Percentiles rank a stretch among this genome's conserved stretches.
Evolutionary conservation across 2,329 filamentous ascomycete species (phyloP).

Genomic region (Saccharata proteae): DNA sequence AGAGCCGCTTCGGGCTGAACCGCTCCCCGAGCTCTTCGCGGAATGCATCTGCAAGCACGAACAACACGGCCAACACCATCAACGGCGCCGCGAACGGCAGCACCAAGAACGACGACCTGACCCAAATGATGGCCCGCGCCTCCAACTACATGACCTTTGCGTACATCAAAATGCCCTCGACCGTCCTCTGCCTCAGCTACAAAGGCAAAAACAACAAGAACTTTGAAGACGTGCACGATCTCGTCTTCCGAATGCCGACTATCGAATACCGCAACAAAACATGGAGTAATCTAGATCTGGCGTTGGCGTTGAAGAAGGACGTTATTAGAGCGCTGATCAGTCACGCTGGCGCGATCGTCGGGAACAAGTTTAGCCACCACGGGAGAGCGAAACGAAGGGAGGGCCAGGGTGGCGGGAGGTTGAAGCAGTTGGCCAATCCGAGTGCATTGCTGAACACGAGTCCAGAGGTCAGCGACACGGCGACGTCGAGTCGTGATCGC

Average conservation of each 20-base stretch:
- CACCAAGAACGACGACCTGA: slow-evolving; percentile 76
- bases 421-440: slow-evolving; percentile 74
- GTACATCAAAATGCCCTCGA: slow-evolving; percentile 87
- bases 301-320: slow-evolving; percentile 84
- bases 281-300: slow-evolving; percentile 94
- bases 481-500: slow-evolving; percentile 17
- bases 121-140: slow-evolving; percentile 89
- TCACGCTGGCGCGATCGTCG: slow-evolving; percentile 89
- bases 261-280: slow-evolving; percentile 98
- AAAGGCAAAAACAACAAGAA: slow-evolving; percentile 94
- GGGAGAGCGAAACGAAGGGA: too few relatives aligned
- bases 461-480: slow-evolving; percentile 2
- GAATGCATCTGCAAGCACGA: slow-evolving; percentile 33
- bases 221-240: slow-evolving; percentile 91
- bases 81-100: too few relatives aligned
- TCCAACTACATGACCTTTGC: slow-evolving; percentile 97
- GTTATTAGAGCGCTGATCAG: slow-evolving; percentile 89
- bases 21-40: slow-evolving; percentile 27
- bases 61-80: slow-evolving; percentile 39
- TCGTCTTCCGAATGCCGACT: slow-evolving; percentile 88
- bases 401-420: slow-evolving; percentile 63
- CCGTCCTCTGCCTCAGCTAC: slow-evolving; percentile 91
- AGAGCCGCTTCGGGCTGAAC: slow-evolving; percentile 26
- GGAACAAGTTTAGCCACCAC: slow-evolving; percentile 91
- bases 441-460: slow-evolving; percentile 46